These are phyloP conservation scores for Phytophthora pistaciae DNA, from an alignment of 352 stramenopile species.

Conservation along the genomic window DNA sequence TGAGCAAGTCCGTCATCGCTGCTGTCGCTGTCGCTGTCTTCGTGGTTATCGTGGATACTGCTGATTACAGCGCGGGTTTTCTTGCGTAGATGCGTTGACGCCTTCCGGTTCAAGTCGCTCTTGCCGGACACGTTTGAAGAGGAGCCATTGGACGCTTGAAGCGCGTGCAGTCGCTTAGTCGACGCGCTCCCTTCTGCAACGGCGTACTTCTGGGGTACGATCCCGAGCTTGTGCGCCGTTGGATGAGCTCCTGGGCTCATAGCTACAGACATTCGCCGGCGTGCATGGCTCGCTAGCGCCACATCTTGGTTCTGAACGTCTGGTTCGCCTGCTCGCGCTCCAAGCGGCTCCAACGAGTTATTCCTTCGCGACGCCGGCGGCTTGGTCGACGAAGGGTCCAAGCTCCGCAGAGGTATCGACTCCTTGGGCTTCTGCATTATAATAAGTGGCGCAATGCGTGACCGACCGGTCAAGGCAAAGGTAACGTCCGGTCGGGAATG, in stretches of 20 bases:
- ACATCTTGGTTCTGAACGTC: constrained; percentile 15
- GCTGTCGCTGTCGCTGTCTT: constrained; percentile 22
- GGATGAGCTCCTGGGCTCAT: neutral
- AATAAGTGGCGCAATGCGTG: constrained; percentile 5
- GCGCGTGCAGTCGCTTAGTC: constrained; percentile 18
- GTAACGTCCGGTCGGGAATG: constrained; percentile 28
- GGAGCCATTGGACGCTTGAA: constrained; percentile 13
- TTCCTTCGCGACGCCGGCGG: constrained; percentile 18
- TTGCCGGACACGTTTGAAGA: constrained; percentile 17
- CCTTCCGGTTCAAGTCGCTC: constrained; percentile 10
- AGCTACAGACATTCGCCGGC: constrained; percentile 6
- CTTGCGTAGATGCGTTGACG: constrained; percentile 9
- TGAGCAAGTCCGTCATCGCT: constrained; percentile 16
- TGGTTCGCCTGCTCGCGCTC: constrained; percentile 7
- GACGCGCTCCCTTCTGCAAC: neutral
- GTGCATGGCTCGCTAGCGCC: neutral
- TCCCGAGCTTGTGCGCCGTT: constrained; percentile 4
- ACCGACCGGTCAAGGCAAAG: constrained; percentile 23
- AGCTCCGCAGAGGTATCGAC: neutral
- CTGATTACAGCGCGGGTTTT: constrained; percentile 15
- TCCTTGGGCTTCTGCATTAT: constrained; percentile 25
- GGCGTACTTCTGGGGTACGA: constrained; percentile 21
- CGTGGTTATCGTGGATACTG: constrained; percentile 19
- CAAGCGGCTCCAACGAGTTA: constrained; percentile 30
- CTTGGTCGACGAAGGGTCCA: constrained; percentile 16